A percentile compares a stretch with the other conserved stretches of the same genome.
phyloP scores from a whole-genome alignment of 176 grass and related monocot species.

The Poa pratensis region DNA sequence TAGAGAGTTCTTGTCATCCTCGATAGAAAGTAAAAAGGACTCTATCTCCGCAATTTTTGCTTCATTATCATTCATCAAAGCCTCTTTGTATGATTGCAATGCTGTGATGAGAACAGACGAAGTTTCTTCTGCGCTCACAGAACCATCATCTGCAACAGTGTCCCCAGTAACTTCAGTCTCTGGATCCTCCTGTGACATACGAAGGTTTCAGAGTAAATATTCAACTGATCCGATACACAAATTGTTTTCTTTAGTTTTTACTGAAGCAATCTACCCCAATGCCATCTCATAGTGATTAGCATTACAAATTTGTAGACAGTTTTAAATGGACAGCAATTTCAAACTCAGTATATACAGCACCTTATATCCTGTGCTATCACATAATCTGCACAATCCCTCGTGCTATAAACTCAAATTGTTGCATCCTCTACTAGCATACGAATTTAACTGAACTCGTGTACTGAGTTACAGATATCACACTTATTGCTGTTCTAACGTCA shows the following conservation, averaged over 20 bases:
- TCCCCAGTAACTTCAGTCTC: slow-evolving; percentile 60
- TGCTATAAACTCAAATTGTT: neutral
- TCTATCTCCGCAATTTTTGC: slow-evolving; percentile 74
- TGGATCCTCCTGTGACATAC: slow-evolving; percentile 56
- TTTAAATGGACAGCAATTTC: slow-evolving; percentile 8
- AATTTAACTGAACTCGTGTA: neutral
- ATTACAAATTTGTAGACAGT: neutral
- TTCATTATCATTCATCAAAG: slow-evolving; percentile 63
- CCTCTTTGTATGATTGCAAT: slow-evolving; percentile 79
- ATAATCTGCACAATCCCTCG: neutral
- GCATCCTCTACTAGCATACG: neutral
- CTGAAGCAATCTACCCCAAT: slow-evolving; percentile 2
- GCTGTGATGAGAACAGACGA: slow-evolving; percentile 54
- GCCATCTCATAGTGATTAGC: neutral
- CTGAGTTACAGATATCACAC: neutral
- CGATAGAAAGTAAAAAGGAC: slow-evolving; percentile 70
- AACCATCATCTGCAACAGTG: slow-evolving; percentile 42
- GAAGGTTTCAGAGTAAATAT: slow-evolving; percentile 18
- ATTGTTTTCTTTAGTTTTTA: neutral
- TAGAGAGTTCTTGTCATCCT: slow-evolving; percentile 75
- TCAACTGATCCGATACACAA: neutral
- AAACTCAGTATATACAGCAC: neutral
- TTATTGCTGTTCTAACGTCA: neutral
- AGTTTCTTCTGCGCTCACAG: slow-evolving; percentile 53
- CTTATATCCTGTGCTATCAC: neutral